Base-by-base conservation (phyloP, 106 monocot species). In the Acorus calamus region DNA sequence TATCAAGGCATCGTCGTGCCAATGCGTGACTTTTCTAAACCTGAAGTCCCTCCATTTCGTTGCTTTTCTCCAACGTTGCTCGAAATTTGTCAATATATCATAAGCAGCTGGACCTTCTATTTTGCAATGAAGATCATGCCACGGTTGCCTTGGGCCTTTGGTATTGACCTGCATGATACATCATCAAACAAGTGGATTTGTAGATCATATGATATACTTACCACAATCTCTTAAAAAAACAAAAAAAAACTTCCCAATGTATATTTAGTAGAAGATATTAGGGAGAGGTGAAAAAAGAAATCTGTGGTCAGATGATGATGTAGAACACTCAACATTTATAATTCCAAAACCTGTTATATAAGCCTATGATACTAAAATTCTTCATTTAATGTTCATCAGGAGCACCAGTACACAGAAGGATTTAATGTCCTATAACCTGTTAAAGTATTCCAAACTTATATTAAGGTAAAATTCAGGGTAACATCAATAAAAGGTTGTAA, bases 21-120 rank as follows among this genome's bases (percentile, higher is more conserved):
- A 78, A 48, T 59, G 63, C 59, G 57, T 14, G 46, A 78, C 78
- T 69, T 72, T 78, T 5, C 64, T 69, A 43, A 78, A 59, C 64
- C 47, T 68, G 44, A 78, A 72, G 60, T 73, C 73, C 44, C 64
- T 48, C 78, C 78, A 78, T 63, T 78, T 78, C 69, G 73, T 69
- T 14, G 67, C 57, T 66, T 79, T 79, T 28, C 51, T 64, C 79
- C 79, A 79, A 44, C 79, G 56, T 48, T 80, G 80, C 44, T 80
- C 80, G 47, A 80, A 80, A 47, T 80, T 80, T 65, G 60, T 66
- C 48, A 80, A 45, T 50, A 80, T 66, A 53, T 80, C 80, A 61
- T 74, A 80, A 52, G 80, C 80, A 62, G 74, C 70, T 9, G 80
- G 71, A 53, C 80, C 80, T 46, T 80, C 80, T 43, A 80, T 70